A percentile compares a stretch with the other conserved stretches of the same genome.
Evolutionary conservation across 805 yeast species (phyloP).

Genomic region (Wickerhamiella alocasiicola): DNA sequence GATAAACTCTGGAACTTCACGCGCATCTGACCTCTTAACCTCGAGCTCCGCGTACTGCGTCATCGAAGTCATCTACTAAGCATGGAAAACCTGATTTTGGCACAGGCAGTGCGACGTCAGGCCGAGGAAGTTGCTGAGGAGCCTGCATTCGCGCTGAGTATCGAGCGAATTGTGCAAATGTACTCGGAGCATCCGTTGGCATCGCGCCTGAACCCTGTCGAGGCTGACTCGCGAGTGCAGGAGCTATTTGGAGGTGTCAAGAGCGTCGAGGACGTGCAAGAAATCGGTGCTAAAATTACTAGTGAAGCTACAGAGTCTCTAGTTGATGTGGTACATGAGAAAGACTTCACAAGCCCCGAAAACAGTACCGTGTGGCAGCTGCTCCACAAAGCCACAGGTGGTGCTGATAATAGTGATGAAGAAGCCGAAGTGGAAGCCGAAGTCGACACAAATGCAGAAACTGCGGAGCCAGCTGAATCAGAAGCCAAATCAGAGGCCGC

Average conservation of each 20-base stretch:
- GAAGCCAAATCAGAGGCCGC: neutral
- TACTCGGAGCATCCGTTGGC: conserved; percentile 2
- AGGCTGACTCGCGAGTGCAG: neutral
- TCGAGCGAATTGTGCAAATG: neutral
- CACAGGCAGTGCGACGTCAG: conserved; percentile 6
- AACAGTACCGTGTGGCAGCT: no score
- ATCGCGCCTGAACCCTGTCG: neutral
- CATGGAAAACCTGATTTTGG: conserved; percentile 7
- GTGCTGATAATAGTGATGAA: neutral
- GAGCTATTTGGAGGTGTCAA: neutral
- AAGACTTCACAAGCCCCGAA: no score
- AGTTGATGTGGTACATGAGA: neutral
- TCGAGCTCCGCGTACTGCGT: conserved; percentile 4
- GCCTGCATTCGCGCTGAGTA: neutral
- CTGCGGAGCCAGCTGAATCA: neutral
- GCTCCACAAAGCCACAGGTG: no score
- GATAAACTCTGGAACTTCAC: neutral
- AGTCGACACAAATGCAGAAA: neutral
- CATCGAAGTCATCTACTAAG: neutral
- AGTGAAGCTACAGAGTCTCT: neutral
- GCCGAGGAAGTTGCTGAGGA: neutral
- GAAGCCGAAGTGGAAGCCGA: conserved; percentile 1
- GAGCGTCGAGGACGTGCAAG: neutral
- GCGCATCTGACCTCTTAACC: neutral
- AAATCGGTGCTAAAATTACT: neutral